Conservation (phyloP, 2,329 filamentous ascomycete genomes). For the Apiospora malaysiana region DNA sequence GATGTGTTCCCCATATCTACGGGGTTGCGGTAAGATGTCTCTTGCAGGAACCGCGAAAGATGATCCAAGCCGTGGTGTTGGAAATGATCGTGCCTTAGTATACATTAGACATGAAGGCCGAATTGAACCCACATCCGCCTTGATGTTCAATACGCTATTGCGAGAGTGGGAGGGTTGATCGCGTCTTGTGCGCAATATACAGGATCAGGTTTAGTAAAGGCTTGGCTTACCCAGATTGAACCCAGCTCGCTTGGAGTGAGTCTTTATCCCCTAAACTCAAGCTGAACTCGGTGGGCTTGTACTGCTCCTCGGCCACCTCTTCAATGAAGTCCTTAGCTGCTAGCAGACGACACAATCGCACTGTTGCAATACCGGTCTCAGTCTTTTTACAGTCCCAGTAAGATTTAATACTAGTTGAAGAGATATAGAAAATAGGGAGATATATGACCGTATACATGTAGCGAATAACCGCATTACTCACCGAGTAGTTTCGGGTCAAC, state of each 20-base stretch:
- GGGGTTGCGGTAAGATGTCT: background rate
- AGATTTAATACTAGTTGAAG: background rate
- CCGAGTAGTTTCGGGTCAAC: slow-evolving; percentile 8
- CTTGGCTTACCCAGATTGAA: background rate
- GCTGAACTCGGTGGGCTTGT: background rate
- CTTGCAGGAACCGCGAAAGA: background rate
- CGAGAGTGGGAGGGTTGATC: background rate
- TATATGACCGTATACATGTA: background rate
- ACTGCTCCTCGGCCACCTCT: slow-evolving; percentile 9
- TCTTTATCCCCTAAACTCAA: background rate
- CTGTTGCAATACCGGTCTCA: background rate
- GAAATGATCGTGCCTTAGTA: background rate
- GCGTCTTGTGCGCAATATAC: too few relatives aligned
- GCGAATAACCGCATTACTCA: background rate
- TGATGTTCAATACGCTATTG: background rate
- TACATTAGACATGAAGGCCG: background rate
- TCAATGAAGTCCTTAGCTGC: slow-evolving; percentile 8
- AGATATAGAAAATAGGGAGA: background rate
- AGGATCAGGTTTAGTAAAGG: background rate
- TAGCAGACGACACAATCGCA: background rate
- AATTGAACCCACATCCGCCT: background rate
- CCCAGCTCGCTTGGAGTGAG: background rate
- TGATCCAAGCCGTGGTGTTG: background rate
- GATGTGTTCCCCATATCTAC: background rate
- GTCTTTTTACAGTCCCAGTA: background rate